A percentile compares a stretch with the other conserved stretches of the same genome.
phyloP scores from a whole-genome alignment of 2,329 filamentous ascomycete species.

The Phyllosticta capitalensis region DNA sequence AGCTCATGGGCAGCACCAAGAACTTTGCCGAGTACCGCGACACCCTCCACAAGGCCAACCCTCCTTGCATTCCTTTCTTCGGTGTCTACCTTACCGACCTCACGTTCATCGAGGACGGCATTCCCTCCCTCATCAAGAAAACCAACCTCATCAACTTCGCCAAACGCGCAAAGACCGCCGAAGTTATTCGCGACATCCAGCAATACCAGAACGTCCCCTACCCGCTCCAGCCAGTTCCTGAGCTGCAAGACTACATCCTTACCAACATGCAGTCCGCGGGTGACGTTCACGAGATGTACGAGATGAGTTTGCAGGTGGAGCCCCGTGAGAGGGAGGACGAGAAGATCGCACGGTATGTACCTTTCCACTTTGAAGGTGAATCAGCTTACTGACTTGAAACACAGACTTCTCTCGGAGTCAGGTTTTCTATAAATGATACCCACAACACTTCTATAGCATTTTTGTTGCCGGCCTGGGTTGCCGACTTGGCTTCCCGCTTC shows the following conservation, averaged over 20 bases:
- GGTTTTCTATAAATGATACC: conserved; percentile 43
- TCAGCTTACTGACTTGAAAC: conserved; percentile 16
- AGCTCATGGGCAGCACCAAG: conserved; percentile 92
- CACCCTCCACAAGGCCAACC: conserved; percentile 81
- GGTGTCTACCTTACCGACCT: conserved; percentile 95
- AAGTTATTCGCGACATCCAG: conserved; percentile 96
- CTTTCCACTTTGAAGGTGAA: neutral
- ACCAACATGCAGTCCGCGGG: conserved; percentile 92
- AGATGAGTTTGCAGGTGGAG: conserved; percentile 87
- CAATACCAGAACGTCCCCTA: conserved; percentile 99
- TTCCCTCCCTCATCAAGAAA: conserved; percentile 92
- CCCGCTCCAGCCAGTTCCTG: conserved; percentile 74
- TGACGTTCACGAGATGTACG: conserved; percentile 99
- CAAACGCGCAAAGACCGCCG: conserved; percentile 94
- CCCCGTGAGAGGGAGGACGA: conserved; percentile 95
- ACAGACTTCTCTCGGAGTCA: conserved; percentile 45
- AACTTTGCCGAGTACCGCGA: conserved; percentile 98
- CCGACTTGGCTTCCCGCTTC: neutral
- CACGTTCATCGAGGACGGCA: conserved; percentile 97
- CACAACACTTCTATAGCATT: conserved; percentile 21
- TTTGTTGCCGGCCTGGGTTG: conserved; percentile 10
- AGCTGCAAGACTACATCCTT: conserved; percentile 93
- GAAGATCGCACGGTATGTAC: conserved; percentile 83
- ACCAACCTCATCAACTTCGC: conserved; percentile 97
- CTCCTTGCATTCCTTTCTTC: conserved; percentile 96